Conservation (phyloP, 164 flowering plant genomes). For the Buxus sempervirens region DNA sequence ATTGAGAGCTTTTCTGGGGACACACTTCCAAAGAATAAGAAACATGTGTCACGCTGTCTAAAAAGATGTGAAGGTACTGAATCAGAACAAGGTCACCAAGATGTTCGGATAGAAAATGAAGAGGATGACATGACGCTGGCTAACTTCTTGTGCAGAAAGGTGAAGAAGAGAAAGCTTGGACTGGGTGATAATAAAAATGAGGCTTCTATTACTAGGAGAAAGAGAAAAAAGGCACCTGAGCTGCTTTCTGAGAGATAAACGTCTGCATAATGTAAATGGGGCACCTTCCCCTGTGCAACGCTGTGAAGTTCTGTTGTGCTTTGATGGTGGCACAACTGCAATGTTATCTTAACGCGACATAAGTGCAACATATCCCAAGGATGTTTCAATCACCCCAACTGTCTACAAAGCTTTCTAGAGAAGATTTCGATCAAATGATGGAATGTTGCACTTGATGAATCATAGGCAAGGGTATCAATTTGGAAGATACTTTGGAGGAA, state of each 20-base stretch:
- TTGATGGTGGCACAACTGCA: neutral
- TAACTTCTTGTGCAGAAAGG: slow-evolving; percentile 1
- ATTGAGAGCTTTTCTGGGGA: neutral
- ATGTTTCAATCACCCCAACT: too few species aligned
- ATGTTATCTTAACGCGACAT: neutral
- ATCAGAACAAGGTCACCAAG: slow-evolving; percentile 6
- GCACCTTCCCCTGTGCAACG: neutral
- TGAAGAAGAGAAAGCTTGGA: slow-evolving; percentile 9
- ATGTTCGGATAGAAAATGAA: slow-evolving; percentile 9
- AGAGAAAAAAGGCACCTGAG: slow-evolving; percentile 3
- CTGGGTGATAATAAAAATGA: neutral
- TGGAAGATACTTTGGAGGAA: neutral
- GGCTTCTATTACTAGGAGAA: neutral
- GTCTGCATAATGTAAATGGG: neutral
- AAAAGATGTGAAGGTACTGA: neutral
- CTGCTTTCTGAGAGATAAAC: neutral
- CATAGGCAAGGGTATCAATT: neutral
- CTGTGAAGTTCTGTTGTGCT: neutral
- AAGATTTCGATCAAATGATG: neutral
- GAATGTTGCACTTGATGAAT: neutral
- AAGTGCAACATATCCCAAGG: neutral
- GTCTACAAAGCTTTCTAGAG: neutral
- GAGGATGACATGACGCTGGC: slow-evolving; percentile 21
- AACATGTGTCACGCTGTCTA: neutral
- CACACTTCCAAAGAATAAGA: neutral